phyloP scores from a whole-genome alignment of 208 protist species.

The Leishmania braziliensis region DNA sequence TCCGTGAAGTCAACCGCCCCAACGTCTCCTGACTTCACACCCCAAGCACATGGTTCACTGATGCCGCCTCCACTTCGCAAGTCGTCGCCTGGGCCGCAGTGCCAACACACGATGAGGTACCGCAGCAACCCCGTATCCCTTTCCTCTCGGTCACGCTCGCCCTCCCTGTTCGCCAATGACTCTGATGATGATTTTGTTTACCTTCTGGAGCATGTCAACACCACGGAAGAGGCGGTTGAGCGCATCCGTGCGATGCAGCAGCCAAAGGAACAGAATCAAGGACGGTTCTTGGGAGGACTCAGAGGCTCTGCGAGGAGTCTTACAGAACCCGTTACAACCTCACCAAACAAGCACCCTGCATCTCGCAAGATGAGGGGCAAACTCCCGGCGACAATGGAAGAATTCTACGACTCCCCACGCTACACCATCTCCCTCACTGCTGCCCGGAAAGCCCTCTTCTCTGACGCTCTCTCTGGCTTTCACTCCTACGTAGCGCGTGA shows the following conservation, averaged over 20 bases:
- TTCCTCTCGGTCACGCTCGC: constrained; percentile 10
- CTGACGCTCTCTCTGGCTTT: constrained; percentile 57
- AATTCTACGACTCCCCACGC: constrained; percentile 43
- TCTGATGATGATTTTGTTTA: constrained; percentile 43
- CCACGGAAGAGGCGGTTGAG: constrained; percentile 42
- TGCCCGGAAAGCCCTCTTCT: constrained; percentile 43
- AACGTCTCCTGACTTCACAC: constrained; percentile 4
- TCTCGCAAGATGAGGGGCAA: constrained; percentile 22
- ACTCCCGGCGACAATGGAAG: constrained; percentile 48
- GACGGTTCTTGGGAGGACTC: constrained; percentile 5
- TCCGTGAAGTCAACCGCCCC: not conserved
- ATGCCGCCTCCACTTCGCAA: constrained; percentile 6
- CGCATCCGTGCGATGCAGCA: constrained; percentile 41
- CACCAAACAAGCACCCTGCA: not conserved
- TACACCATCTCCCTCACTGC: constrained; percentile 50
- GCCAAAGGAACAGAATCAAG: not conserved
- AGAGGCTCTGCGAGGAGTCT: constrained; percentile 11
- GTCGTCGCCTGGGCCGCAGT: constrained; percentile 1
- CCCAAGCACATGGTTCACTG: not conserved
- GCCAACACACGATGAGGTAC: not conserved
- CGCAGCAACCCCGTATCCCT: not conserved
- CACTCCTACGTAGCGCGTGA: constrained; percentile 46
- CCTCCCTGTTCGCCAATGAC: constrained; percentile 11
- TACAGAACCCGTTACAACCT: constrained; percentile 1
- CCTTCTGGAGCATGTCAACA: constrained; percentile 35